Base-by-base conservation (phyloP, 257 asterid species). In the Handroanthus guayacan region DNA sequence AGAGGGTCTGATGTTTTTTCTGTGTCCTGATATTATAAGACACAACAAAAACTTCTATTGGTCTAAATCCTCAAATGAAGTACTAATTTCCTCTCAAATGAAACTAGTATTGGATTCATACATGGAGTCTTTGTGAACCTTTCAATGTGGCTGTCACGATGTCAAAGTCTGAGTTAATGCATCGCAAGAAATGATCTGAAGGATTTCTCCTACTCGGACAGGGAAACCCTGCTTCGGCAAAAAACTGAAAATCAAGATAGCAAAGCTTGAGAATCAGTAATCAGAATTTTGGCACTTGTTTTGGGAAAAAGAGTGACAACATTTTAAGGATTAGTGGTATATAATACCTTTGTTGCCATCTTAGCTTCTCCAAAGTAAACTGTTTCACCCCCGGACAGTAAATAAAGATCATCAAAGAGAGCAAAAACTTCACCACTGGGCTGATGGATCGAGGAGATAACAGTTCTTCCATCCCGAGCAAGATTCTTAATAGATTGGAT, bases 171-270 rank as follows among this genome's bases (percentile, higher is more conserved):
- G 95, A 86, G 70, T 91, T 91, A 48, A 91, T 75, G 64, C 97
- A 91, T 41, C 97, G 89, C 36, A 91, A 81, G 86, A 91, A 91
- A 79, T 91, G 97, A 55, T 91, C 97, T 1, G 97, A 91, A 7
- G 97, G 97, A 72, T 91, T 91, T 81, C 92, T 87, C 80, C 92
- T 84, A 81, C 92, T 91, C 7, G 97, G 94, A 82, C 97, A 91
- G 61, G 97, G 97, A 60, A 91, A 91, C 13, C 97, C 97, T 16
- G 97, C 88, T 71, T 91, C 92, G 41, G 91, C 91, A 52, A 91
- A 91, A 69, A 91, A 91, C 97, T 90, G 87, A 34, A 65, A 76
- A 75, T 37, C 54, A 75, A 58, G 43, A 67, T 6, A 37, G 31
- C 11, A 60, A n/a, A 34, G 5, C 25, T 10, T 38, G 18, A 60